Evolutionary conservation across 805 yeast genomes (phyloP).

Genomic region (Nematodospora valgi): DNA sequence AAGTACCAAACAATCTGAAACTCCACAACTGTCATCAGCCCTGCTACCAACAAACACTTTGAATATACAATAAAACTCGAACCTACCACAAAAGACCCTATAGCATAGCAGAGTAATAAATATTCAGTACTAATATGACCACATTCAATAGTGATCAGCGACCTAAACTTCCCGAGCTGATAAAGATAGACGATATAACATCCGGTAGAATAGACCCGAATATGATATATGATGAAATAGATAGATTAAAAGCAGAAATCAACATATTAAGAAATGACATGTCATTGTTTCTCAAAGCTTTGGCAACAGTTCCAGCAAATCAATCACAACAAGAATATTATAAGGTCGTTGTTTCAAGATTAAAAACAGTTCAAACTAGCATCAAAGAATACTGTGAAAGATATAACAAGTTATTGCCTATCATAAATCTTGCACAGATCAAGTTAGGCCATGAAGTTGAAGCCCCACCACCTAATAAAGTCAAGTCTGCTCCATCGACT

Average conservation of each 20-base stretch:
- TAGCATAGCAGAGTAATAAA: too few relatives aligned
- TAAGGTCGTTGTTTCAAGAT: conserved; percentile 30
- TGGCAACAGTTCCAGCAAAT: conserved; percentile 30
- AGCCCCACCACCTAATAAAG: conserved; percentile 23
- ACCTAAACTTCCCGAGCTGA: conserved; percentile 26
- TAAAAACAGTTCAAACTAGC: conserved; percentile 34
- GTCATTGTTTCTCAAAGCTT: conserved; percentile 33
- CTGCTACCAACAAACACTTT: too few relatives aligned
- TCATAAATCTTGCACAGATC: conserved; percentile 48
- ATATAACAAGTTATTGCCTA: conserved; percentile 46
- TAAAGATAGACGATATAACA: conserved; percentile 42
- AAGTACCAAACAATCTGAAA: too few relatives aligned
- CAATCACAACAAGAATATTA: conserved; percentile 37
- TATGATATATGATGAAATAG: conserved; percentile 42
- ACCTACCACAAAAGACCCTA: too few relatives aligned
- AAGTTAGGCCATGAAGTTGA: conserved; percentile 51
- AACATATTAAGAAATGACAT: conserved; percentile 40
- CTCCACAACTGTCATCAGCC: too few relatives aligned
- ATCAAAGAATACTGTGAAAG: conserved; percentile 42
- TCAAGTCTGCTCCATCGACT: conserved; percentile 3
- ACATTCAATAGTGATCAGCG: not conserved
- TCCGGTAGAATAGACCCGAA: conserved; percentile 39
- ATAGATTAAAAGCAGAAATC: conserved; percentile 40
- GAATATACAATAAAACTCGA: too few relatives aligned
- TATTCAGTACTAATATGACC: too few relatives aligned